These are phyloP conservation scores for Botryotinia narcissicola DNA, from an alignment of 2,329 filamentous ascomycete species.

Conservation along the genomic window DNA sequence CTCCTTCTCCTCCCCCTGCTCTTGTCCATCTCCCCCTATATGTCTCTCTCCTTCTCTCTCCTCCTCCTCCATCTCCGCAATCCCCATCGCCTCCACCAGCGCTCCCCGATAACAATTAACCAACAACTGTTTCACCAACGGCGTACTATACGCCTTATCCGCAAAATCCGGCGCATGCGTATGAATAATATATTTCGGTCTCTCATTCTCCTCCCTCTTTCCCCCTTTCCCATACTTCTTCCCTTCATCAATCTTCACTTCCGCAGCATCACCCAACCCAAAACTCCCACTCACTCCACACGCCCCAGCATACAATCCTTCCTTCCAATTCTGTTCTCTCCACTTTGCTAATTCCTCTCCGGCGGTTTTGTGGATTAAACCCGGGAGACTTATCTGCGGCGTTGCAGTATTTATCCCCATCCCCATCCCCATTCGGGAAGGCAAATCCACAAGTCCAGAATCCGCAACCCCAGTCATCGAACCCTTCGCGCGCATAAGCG, in stretches of 20 bases:
- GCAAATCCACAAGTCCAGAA: no score
- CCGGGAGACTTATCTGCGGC: background rate
- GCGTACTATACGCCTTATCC: conserved; percentile 1
- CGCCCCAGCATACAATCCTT: background rate
- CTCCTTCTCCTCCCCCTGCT: no score
- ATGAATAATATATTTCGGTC: conserved; percentile 8
- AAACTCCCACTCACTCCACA: background rate
- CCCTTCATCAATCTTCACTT: no score
- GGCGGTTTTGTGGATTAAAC: background rate
- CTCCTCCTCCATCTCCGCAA: background rate
- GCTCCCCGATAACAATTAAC: conserved; percentile 4
- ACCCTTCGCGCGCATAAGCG: background rate
- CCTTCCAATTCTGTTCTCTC: background rate
- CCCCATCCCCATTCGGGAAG: background rate
- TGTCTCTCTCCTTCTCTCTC: no score
- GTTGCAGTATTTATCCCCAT: no score
- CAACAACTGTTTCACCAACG: conserved; percentile 6
- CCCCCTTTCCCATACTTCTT: no score
- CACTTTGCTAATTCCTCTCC: background rate
- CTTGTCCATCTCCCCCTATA: no score
- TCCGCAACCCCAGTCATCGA: background rate
- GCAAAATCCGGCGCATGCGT: background rate
- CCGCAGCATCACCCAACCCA: background rate
- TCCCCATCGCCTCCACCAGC: background rate
- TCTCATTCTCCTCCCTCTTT: background rate